phyloP scores from a whole-genome alignment of 2,329 filamentous ascomycete genomes.

The Apiospora sp. region DNA sequence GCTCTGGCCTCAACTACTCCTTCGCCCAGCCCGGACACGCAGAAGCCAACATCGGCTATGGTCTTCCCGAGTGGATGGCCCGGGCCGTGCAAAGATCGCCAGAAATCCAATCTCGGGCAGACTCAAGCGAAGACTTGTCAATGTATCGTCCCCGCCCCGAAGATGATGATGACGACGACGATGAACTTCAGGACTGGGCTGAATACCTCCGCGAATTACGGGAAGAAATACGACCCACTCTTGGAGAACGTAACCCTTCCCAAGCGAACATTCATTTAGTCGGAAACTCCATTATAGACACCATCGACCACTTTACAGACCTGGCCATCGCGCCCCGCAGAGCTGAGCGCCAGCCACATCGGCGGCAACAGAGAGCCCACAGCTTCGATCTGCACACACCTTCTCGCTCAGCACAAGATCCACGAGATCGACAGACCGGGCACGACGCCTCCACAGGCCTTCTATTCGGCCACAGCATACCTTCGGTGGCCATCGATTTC shows the following conservation, averaged over 20 bases:
- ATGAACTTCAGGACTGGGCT: background rate
- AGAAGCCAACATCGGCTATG: conserved; percentile 3
- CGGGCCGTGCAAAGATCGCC: background rate
- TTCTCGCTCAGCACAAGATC: background rate
- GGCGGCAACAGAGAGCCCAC: background rate
- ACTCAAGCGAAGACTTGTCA: too few species aligned
- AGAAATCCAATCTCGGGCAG: background rate
- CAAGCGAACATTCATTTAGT: background rate
- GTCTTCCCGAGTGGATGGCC: background rate
- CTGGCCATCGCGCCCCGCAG: background rate
- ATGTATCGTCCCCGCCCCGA: background rate
- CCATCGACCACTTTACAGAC: background rate
- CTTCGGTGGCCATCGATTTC: background rate
- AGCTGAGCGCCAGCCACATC: too few species aligned
- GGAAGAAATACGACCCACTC: background rate
- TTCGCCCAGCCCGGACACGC: background rate
- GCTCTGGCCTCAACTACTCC: background rate
- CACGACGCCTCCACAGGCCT: background rate
- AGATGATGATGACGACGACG: too few species aligned
- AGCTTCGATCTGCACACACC: background rate
- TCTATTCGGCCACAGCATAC: background rate
- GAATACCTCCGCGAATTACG: background rate
- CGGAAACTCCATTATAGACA: too few species aligned
- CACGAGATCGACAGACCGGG: background rate
- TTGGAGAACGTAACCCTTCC: background rate